phyloP scores from a whole-genome alignment of 2,329 filamentous ascomycete genomes.

The Drechslerella coelobrocha region DNA sequence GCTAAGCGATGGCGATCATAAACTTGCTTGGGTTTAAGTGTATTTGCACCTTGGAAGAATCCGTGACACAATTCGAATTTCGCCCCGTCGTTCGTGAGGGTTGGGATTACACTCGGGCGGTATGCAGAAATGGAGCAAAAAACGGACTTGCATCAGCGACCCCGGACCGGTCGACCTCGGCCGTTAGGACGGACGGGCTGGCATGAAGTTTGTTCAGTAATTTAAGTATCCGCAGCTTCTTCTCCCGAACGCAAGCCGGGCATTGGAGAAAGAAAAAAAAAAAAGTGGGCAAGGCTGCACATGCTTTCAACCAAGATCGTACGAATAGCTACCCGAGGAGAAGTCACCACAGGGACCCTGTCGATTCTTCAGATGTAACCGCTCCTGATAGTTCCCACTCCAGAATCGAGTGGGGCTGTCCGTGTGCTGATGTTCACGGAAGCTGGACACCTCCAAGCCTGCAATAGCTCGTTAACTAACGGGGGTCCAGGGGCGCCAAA shows the following conservation, averaged over 20 bases:
- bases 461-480: neutral
- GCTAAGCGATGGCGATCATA: conserved; percentile 34
- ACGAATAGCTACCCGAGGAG: conserved; percentile 5
- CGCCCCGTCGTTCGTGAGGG: conserved; percentile 2
- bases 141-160: conserved; percentile 48
- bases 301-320: conserved; percentile 21
- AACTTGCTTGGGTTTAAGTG: conserved; percentile 26
- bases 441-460: conserved; percentile 20
- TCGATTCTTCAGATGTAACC: conserved; percentile 41
- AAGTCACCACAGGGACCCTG: conserved; percentile 23
- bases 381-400: conserved; percentile 5
- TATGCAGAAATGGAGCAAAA: conserved; percentile 9
- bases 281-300: conserved; percentile 23
- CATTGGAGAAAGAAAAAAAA: conserved; percentile 1
- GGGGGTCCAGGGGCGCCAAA: conserved; percentile 16
- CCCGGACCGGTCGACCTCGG: conserved; percentile 13
- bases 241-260: conserved; percentile 38
- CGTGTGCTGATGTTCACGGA: conserved; percentile 42
- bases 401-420: conserved; percentile 32
- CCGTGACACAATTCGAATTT: neutral
- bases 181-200: conserved; percentile 9
- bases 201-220: neutral
- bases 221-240: conserved; percentile 44
- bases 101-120: conserved; percentile 18
- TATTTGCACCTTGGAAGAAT: conserved; percentile 35